These are phyloP conservation scores for Cryptosporidium baileyi DNA, from an alignment of 169 alveolate species.

Conservation along the genomic window DNA sequence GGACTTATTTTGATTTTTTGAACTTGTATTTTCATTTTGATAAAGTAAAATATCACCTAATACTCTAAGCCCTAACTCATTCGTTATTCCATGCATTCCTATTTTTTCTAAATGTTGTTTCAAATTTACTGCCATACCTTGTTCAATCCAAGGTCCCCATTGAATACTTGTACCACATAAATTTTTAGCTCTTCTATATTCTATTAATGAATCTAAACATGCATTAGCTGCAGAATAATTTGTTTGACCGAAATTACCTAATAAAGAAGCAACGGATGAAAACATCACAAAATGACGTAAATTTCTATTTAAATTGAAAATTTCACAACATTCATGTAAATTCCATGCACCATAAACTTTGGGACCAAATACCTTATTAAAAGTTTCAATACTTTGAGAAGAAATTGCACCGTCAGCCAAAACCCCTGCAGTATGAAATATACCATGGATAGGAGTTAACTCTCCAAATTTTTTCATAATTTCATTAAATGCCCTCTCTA, in stretches of 20 bases:
- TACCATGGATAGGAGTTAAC: background rate
- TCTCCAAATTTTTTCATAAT: background rate
- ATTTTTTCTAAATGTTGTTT: slow-evolving; percentile 73
- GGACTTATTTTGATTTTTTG: background rate
- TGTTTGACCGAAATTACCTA: slow-evolving; percentile 79
- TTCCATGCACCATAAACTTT: slow-evolving; percentile 21
- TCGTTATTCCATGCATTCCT: slow-evolving; percentile 77
- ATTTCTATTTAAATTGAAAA: background rate
- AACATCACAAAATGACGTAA: background rate
- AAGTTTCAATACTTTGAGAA: background rate
- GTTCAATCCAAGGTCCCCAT: slow-evolving; percentile 81
- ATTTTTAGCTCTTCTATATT: slow-evolving; percentile 71
- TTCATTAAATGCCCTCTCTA: background rate
- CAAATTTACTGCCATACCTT: slow-evolving; percentile 76
- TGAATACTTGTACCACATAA: slow-evolving; percentile 74
- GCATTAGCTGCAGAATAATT: slow-evolving; percentile 80
- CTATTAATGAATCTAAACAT: slow-evolving; percentile 74
- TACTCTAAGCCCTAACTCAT: slow-evolving; percentile 76
- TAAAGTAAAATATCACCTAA: slow-evolving; percentile 57
- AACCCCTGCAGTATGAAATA: slow-evolving; percentile 49
- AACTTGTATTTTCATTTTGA: slow-evolving; percentile 44
- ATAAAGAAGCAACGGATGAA: slow-evolving; percentile 55
- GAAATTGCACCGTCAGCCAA: slow-evolving; percentile 10
- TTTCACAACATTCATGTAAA: background rate
- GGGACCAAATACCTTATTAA: background rate